Evolutionary conservation across 345 rosid genomes (phyloP).

Genomic region (Aethionema arabicum): DNA sequence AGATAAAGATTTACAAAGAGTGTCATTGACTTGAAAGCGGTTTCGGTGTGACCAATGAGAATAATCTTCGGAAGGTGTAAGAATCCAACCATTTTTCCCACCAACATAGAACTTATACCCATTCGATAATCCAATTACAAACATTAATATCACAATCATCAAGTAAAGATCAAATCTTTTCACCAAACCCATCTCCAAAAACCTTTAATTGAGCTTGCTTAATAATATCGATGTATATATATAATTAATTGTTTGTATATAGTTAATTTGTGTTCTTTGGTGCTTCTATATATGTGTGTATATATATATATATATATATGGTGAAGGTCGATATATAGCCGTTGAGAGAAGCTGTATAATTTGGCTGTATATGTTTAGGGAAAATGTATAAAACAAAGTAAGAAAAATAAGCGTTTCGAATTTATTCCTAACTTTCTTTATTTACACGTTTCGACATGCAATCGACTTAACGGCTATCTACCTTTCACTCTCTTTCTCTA

Average conservation of each 20-base stretch:
- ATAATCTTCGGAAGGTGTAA: slow-evolving; percentile 61
- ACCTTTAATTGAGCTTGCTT: not conserved
- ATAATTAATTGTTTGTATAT: slow-evolving; percentile 1
- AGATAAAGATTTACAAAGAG: slow-evolving; percentile 50
- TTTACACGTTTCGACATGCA: slow-evolving; percentile 59
- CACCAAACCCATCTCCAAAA: slow-evolving; percentile 18
- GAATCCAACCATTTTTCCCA: slow-evolving; percentile 79
- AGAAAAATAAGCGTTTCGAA: slow-evolving; percentile 42
- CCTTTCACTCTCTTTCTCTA: slow-evolving; percentile 9
- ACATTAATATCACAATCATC: slow-evolving; percentile 30
- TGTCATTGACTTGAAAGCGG: slow-evolving; percentile 82
- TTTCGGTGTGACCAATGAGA: slow-evolving; percentile 78
- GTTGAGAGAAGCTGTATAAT: slow-evolving; percentile 31
- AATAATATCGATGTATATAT: not conserved
- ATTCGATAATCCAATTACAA: slow-evolving; percentile 31
- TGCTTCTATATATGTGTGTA: slow-evolving; percentile 9
- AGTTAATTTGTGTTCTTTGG: slow-evolving; percentile 11
- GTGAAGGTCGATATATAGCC: slow-evolving; percentile 32
- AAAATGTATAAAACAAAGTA: not conserved
- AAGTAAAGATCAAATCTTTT: slow-evolving; percentile 22
- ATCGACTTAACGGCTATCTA: slow-evolving; percentile 45
- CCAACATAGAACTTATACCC: slow-evolving; percentile 64
- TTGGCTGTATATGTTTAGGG: slow-evolving; percentile 33
- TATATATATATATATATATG: slow-evolving; percentile 41
- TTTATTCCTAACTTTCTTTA: slow-evolving; percentile 16